Percentiles rank a stretch among this genome's conserved stretches.
These are phyloP conservation scores for Mariannaea sp. DNA, from an alignment of 2,329 filamentous ascomycete species.

Conservation along the genomic window DNA sequence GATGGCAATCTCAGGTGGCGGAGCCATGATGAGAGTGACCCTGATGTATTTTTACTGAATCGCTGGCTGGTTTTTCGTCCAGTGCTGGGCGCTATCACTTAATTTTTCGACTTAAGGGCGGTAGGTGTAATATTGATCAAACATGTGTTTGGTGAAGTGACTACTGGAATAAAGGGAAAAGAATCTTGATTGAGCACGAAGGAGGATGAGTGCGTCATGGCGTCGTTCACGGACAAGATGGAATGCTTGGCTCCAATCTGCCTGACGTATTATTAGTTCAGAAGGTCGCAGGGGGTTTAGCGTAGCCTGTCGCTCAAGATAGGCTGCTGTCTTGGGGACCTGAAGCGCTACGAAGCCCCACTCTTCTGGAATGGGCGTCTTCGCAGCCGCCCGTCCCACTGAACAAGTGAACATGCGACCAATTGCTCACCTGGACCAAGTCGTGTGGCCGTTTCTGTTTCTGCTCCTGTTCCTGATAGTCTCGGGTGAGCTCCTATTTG, in stretches of 20 bases:
- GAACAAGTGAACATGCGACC: slow-evolving; percentile 14
- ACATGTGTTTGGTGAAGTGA: background rate
- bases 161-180: background rate
- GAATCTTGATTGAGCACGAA: slow-evolving; percentile 18
- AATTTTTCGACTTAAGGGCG: background rate
- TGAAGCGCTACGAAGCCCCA: slow-evolving; percentile 3
- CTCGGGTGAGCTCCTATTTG: background rate
- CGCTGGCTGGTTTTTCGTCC: background rate
- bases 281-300: slow-evolving; percentile 15
- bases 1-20: slow-evolving; percentile 69
- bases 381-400: background rate
- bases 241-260: slow-evolving; percentile 7
- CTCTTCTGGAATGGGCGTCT: slow-evolving; percentile 4
- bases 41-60: slow-evolving; percentile 6
- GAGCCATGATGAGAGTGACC: slow-evolving; percentile 55
- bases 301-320: slow-evolving; percentile 4
- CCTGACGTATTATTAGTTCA: slow-evolving; percentile 19
- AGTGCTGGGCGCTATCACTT: background rate
- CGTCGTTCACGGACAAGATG: slow-evolving; percentile 6
- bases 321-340: background rate
- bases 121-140: background rate
- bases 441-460: slow-evolving; percentile 10
- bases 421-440: slow-evolving; percentile 12
- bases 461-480: slow-evolving; percentile 9
- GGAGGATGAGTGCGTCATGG: slow-evolving; percentile 29